A percentile compares a stretch with the other conserved stretches of the same genome.
Conservation (phyloP, 495 filamentous ascomycete species). For the Xylaria curta region DNA sequence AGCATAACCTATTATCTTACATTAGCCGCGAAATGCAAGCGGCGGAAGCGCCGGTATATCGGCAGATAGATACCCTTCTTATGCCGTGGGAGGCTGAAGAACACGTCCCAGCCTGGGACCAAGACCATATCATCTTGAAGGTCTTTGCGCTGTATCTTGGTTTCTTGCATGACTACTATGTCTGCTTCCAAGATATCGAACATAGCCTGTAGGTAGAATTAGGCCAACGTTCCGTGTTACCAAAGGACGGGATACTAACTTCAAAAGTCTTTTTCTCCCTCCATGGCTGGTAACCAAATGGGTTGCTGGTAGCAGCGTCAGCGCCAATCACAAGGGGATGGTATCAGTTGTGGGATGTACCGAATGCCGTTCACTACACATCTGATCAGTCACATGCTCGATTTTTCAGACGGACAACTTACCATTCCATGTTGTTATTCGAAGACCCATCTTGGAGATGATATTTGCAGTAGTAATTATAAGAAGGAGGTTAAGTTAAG, state of each 20-base stretch:
- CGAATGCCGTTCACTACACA: conserved; percentile 88
- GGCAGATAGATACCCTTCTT: conserved; percentile 74
- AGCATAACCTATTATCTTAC: conserved; percentile 75
- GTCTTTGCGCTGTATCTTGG: conserved; percentile 95
- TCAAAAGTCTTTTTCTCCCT: conserved; percentile 82
- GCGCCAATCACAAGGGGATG: neutral
- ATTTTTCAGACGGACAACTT: conserved; percentile 9
- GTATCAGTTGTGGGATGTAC: conserved; percentile 49
- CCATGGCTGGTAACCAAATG: conserved; percentile 97
- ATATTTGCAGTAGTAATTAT: neutral
- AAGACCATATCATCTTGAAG: conserved; percentile 95
- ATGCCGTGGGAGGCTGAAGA: conserved; percentile 87
- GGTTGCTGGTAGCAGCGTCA: conserved; percentile 66
- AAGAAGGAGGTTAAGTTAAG: conserved; percentile 2
- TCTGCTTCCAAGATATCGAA: conserved; percentile 94
- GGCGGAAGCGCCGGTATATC: neutral
- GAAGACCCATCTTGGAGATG: conserved; percentile 36
- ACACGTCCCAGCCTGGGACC: conserved; percentile 95
- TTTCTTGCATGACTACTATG: conserved; percentile 93
- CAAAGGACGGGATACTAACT: conserved; percentile 46
- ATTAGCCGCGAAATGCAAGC: conserved; percentile 18
- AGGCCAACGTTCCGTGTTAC: neutral
- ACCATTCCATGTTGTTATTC: conserved; percentile 49
- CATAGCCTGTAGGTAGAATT: conserved; percentile 66
- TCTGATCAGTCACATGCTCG: conserved; percentile 31